These are phyloP conservation scores for Cercospora sojina DNA, from an alignment of 2,329 filamentous ascomycete genomes.

Conservation along the genomic window DNA sequence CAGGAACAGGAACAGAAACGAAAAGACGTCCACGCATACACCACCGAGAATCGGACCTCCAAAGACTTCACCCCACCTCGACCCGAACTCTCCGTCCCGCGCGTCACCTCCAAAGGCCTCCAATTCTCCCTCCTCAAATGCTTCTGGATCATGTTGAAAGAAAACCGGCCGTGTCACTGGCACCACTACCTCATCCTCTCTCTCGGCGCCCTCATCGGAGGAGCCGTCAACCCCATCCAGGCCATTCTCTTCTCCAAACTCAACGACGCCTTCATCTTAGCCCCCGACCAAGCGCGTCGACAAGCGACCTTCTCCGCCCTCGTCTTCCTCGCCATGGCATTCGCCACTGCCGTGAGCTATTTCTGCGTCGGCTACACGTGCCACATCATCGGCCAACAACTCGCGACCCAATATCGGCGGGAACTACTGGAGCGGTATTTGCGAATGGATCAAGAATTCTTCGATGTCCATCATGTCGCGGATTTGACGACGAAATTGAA, in stretches of 20 bases:
- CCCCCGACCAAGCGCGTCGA: too few relatives aligned
- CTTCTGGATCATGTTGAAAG: neutral
- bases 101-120: neutral
- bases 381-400: neutral
- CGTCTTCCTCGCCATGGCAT: constrained; percentile 56
- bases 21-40: neutral
- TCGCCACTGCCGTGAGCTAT: constrained; percentile 48
- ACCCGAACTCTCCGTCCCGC: neutral
- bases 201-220: constrained; percentile 30
- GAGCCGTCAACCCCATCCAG: constrained; percentile 47
- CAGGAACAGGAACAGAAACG: neutral
- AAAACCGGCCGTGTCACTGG: neutral
- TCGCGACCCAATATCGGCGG: constrained; percentile 35
- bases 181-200: neutral
- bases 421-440: neutral
- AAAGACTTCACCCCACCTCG: neutral
- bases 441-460: constrained; percentile 79
- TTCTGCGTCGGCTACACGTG: constrained; percentile 43
- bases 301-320: constrained; percentile 53
- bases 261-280: constrained; percentile 50
- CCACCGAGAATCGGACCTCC: neutral
- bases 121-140: neutral
- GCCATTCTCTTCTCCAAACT: constrained; percentile 52
- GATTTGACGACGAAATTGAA: constrained; percentile 55
- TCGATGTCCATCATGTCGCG: constrained; percentile 60